Evolutionary conservation across 331 rosid species (phyloP).

Genomic region (Telfairia occidentalis): DNA sequence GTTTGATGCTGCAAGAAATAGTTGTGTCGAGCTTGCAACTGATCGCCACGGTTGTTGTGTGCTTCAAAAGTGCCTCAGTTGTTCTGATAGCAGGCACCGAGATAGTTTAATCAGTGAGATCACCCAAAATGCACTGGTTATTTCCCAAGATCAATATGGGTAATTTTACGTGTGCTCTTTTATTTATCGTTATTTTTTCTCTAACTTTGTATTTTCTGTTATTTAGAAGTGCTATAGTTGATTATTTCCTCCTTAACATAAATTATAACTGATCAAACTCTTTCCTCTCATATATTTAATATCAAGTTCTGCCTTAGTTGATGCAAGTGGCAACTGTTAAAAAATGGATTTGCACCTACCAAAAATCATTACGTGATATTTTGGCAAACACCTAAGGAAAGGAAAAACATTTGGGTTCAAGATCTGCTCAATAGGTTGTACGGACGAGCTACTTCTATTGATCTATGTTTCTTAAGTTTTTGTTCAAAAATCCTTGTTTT

Average conservation of each 20-base stretch:
- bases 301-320: neutral
- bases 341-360: neutral
- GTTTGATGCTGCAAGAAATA: conserved; percentile 32
- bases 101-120: conserved; percentile 28
- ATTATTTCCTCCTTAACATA: too few relatives aligned
- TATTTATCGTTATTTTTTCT: neutral
- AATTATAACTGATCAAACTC: too few relatives aligned
- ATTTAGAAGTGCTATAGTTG: neutral
- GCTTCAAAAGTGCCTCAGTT: conserved; percentile 43
- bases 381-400: neutral
- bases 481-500: neutral
- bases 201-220: neutral
- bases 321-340: neutral
- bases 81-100: conserved; percentile 29
- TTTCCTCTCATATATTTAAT: too few relatives aligned
- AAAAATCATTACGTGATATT: neutral
- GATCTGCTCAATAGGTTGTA: too few relatives aligned
- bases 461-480: neutral
- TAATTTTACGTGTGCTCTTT: conserved; percentile 14
- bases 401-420: neutral
- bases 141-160: conserved; percentile 54
- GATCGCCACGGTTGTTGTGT: conserved; percentile 60
- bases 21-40: conserved; percentile 42
- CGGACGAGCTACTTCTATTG: neutral
- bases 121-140: conserved; percentile 34